Evolutionary conservation across 441 rosid genomes (phyloP).

Genomic region (Isatis lusitanica): DNA sequence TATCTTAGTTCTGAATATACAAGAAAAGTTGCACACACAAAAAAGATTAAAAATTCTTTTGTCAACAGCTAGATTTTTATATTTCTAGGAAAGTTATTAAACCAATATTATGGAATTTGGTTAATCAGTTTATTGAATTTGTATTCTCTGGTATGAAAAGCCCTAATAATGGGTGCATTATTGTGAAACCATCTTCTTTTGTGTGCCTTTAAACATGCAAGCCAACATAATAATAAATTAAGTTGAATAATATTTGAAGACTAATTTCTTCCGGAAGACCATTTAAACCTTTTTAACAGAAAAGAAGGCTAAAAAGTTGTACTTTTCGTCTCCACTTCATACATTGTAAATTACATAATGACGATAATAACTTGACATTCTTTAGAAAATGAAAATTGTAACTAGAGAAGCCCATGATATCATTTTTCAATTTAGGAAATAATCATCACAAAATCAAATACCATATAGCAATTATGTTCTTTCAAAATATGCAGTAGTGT

Average conservation of each 20-base stretch:
- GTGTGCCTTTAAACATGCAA: slow-evolving; percentile 35
- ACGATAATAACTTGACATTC: background rate
- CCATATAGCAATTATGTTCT: background rate
- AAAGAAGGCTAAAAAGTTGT: slow-evolving; percentile 10
- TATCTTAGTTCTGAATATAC: background rate
- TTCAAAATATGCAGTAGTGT: background rate
- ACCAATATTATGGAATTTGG: background rate
- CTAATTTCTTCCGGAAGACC: background rate
- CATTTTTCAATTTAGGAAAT: background rate
- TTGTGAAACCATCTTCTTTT: slow-evolving; percentile 25
- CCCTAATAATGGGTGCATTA: slow-evolving; percentile 29
- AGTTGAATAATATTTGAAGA: slow-evolving; percentile 4
- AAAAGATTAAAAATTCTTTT: background rate
- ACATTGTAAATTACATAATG: background rate
- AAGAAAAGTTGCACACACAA: background rate
- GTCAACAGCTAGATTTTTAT: background rate
- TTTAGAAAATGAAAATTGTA: background rate
- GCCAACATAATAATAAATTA: slow-evolving; percentile 26
- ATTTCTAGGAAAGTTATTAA: slow-evolving; percentile 5
- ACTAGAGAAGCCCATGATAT: background rate
- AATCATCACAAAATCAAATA: background rate
- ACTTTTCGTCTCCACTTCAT: background rate
- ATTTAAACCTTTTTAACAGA: slow-evolving; percentile 2
- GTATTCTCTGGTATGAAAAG: slow-evolving; percentile 2
- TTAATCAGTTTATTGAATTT: slow-evolving; percentile 2